These are phyloP conservation scores for Cyclocybe aegerita DNA, from an alignment of 768 basidiomycete genomes.

Conservation along the genomic window DNA sequence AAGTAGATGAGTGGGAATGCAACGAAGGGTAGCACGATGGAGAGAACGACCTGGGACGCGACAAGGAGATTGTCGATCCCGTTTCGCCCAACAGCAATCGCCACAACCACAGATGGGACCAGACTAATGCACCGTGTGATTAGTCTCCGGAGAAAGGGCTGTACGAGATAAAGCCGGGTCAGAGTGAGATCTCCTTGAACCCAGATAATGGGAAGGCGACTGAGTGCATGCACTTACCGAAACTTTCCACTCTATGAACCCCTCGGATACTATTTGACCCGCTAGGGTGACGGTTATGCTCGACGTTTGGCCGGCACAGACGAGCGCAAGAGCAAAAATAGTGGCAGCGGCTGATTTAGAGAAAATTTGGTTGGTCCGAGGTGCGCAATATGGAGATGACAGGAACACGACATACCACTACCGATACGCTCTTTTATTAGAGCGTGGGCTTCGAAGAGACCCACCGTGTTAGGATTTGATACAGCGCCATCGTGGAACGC, in stretches of 20 bases:
- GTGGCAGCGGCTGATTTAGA: constrained; percentile 52
- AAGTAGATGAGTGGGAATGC: constrained; percentile 71
- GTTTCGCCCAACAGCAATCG: constrained; percentile 59
- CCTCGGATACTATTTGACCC: constrained; percentile 79
- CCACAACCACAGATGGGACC: constrained; percentile 67
- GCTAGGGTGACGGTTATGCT: constrained; percentile 77
- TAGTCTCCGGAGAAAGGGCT: constrained; percentile 64
- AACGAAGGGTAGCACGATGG: constrained; percentile 74
- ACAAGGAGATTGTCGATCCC: constrained; percentile 74
- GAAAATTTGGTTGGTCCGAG: background rate
- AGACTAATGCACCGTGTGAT: constrained; percentile 71
- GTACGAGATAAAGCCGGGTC: constrained; percentile 2
- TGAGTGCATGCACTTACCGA: constrained; percentile 41
- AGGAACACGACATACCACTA: constrained; percentile 37
- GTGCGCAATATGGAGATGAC: background rate
- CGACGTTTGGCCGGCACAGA: constrained; percentile 77
- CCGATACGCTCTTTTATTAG: constrained; percentile 59
- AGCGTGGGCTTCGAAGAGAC: constrained; percentile 71
- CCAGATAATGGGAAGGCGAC: background rate
- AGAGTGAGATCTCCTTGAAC: background rate
- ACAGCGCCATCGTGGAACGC: constrained; percentile 55
- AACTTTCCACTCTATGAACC: constrained; percentile 75
- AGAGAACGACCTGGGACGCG: constrained; percentile 73
- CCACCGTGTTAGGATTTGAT: constrained; percentile 38
- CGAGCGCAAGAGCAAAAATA: constrained; percentile 73